A percentile compares a stretch with the other conserved stretches of the same genome.
These are phyloP conservation scores for Kodamaea lidongshanica DNA, from an alignment of 805 yeast species.

Conservation along the genomic window DNA sequence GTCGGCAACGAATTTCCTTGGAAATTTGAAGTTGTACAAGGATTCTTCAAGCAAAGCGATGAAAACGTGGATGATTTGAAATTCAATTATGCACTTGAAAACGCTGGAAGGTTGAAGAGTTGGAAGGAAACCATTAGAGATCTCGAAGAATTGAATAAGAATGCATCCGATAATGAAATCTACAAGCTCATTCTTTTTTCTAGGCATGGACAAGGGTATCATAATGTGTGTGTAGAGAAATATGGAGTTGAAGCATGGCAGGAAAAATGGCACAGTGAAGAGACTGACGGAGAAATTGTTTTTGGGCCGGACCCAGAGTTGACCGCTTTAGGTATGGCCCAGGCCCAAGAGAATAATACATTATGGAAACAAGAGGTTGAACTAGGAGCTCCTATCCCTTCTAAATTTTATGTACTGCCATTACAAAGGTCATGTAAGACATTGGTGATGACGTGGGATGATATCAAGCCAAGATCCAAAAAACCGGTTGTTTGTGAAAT, in stretches of 20 bases:
- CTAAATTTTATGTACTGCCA: constrained; percentile 53
- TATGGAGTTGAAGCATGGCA: constrained; percentile 59
- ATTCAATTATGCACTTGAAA: constrained; percentile 38
- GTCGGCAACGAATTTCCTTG: constrained; percentile 30
- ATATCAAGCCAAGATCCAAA: constrained; percentile 20
- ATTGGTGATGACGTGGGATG: constrained; percentile 45
- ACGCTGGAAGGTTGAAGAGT: constrained; percentile 38
- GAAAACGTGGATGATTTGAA: constrained; percentile 37
- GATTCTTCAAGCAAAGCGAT: constrained; percentile 46
- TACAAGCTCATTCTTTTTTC: constrained; percentile 51
- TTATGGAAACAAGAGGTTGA: constrained; percentile 40
- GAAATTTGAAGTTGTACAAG: constrained; percentile 43
- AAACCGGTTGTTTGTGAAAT: constrained; percentile 35
- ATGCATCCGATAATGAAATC: constrained; percentile 29
- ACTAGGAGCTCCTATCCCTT: constrained; percentile 52
- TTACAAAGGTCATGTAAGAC: constrained; percentile 61
- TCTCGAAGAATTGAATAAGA: constrained; percentile 29
- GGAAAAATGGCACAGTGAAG: constrained; percentile 43
- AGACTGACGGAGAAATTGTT: constrained; percentile 48
- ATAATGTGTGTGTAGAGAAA: constrained; percentile 48
- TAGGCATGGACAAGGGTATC: constrained; percentile 69
- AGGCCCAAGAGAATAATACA: constrained; percentile 45
- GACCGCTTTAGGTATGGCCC: constrained; percentile 49
- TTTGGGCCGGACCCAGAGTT: constrained; percentile 61
- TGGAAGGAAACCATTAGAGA: constrained; percentile 36